Base-by-base conservation (phyloP, 176 grass and related monocot genomes). In the Bromus sterilis region DNA sequence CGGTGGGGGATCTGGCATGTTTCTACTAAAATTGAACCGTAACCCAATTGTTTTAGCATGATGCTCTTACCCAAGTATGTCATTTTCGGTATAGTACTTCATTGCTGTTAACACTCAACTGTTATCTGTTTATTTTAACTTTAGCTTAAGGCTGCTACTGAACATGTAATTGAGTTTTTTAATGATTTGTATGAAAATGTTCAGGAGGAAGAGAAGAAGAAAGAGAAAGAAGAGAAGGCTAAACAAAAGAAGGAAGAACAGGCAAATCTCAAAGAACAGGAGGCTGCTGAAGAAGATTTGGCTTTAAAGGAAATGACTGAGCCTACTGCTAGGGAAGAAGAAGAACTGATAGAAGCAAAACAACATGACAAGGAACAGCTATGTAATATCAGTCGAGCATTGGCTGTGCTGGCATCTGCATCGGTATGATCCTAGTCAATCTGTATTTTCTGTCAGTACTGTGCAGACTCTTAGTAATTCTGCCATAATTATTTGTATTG, bases 231-330 rank as follows among this genome's bases (percentile, higher is more conserved):
- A 83, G 88, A 90, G 64, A 90, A 90, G 4, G 83, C 83, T 66
- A 83, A 90, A 68, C 84, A 86, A 79, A 84, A 86, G 79, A 78
- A 86, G 78, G 83, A 90, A 60, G 83, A 83, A 11, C 74, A 51
- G 48, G 20, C 67, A 62, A 74, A 87, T 66, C 81, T 89, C 78
- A 90, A 89, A 74, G 86, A 90, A 80, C 58, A 46, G 7, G 71
- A 83, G 21, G 31, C 61, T 42, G 79, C 77, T 48, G 71, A 85
- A 59, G 92, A 98, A 87, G 96, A 98, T 89, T 75, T 95, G 79
- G 96, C 96, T 82, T 87, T 98, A 89, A 98, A 98, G 75, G 96
- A 98, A 87, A 98, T 98, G 96, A 92, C 80, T 35, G 86, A 81
- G 16, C 66, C 96, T 87, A 98, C 96, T 71, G 84, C 88, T 80